These are phyloP conservation scores for Lizonia empirigonia DNA, from an alignment of 2,329 filamentous ascomycete genomes.

Conservation along the genomic window DNA sequence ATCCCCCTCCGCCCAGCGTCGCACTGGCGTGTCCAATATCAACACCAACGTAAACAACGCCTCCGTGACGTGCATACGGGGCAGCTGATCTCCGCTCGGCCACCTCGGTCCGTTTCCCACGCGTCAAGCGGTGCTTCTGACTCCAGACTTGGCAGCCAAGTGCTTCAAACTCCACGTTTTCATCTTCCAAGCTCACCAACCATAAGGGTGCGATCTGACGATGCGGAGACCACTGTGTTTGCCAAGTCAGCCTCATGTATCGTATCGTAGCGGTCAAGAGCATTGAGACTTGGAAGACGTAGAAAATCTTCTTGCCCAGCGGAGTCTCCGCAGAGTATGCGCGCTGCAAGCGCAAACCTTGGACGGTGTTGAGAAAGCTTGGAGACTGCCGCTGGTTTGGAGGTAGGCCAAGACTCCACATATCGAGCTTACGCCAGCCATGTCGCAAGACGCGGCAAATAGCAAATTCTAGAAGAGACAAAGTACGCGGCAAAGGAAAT, in stretches of 20 bases:
- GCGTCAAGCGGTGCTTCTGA: slow-evolving; percentile 32
- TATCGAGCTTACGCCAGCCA: neutral
- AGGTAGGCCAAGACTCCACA: neutral
- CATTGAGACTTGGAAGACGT: slow-evolving; percentile 22
- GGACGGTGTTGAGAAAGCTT: neutral
- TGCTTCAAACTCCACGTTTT: slow-evolving; percentile 25
- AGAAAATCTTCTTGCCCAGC: slow-evolving; percentile 2
- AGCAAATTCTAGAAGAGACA: neutral
- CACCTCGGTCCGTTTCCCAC: slow-evolving; percentile 30
- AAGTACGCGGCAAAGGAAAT: neutral
- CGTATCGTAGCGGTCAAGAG: slow-evolving; percentile 7
- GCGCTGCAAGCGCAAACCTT: neutral
- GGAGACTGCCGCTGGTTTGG: neutral
- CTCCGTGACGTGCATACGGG: slow-evolving; percentile 32
- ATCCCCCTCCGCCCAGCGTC: slow-evolving; percentile 23
- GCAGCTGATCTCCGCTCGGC: slow-evolving; percentile 18
- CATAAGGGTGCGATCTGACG: slow-evolving; percentile 84
- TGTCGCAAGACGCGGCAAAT: neutral
- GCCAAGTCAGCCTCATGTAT: slow-evolving; percentile 38
- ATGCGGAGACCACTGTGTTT: slow-evolving; percentile 77
- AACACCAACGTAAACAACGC: slow-evolving; percentile 25
- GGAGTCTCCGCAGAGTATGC: slow-evolving; percentile 1
- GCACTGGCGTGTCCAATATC: slow-evolving; percentile 41
- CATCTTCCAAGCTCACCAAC: slow-evolving; percentile 79
- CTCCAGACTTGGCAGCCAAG: slow-evolving; percentile 31